Conservation (phyloP, 202 grass and related monocot species). For the Digitaria exilis region DNA sequence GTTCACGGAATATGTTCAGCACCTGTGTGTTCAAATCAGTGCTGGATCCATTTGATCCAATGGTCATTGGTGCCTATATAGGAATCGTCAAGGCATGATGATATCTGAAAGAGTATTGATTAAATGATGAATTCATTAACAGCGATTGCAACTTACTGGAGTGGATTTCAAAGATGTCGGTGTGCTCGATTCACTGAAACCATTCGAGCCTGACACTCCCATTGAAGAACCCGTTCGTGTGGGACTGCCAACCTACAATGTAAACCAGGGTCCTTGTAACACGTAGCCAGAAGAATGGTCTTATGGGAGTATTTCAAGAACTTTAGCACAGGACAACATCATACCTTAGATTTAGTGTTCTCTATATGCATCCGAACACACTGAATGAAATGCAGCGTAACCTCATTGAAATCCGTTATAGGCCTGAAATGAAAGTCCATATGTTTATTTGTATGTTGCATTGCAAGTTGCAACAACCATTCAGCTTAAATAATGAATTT, state of each 20-base stretch:
- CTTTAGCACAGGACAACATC: slow-evolving; percentile 1
- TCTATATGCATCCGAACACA: slow-evolving; percentile 79
- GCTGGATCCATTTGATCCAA: slow-evolving; percentile 41
- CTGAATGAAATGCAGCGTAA: slow-evolving; percentile 92
- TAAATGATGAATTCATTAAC: slow-evolving; percentile 1
- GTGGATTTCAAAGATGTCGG: slow-evolving; percentile 46
- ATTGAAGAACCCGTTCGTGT: slow-evolving; percentile 42
- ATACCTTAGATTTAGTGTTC: slow-evolving; percentile 82
- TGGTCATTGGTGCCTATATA: slow-evolving; percentile 39
- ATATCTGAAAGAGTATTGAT: not conserved
- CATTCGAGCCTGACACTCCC: slow-evolving; percentile 44
- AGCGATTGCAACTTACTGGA: slow-evolving; percentile 27
- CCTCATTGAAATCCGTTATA: slow-evolving; percentile 77
- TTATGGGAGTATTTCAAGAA: not conserved
- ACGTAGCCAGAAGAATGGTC: not conserved
- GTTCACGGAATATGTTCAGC: slow-evolving; percentile 75
- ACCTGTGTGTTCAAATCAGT: slow-evolving; percentile 64
- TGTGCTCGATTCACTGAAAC: slow-evolving; percentile 43
- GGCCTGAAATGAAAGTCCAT: slow-evolving; percentile 56
- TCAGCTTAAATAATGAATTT: slow-evolving; percentile 2
- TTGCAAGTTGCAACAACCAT: no score
- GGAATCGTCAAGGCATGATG: slow-evolving; percentile 8
- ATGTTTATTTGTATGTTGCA: no score
- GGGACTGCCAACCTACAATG: slow-evolving; percentile 54
- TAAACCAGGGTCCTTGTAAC: slow-evolving; percentile 5